phyloP scores from a whole-genome alignment of 108 stramenopile genomes.

The Fragilaria radians region DNA sequence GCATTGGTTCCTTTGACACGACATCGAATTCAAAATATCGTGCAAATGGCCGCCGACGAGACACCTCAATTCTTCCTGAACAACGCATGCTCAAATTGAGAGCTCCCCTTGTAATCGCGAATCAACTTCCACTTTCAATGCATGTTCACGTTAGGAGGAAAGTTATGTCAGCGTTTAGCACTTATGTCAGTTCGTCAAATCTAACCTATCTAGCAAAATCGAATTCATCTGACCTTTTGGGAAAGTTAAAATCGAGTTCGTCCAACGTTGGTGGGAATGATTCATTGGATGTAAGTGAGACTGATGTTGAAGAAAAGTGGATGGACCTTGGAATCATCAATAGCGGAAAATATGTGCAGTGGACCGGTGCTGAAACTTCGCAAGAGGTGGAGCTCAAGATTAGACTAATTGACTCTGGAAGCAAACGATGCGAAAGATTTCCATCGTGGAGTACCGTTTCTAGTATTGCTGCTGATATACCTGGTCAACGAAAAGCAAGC shows the following conservation, averaged over 20 bases:
- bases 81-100: conserved; percentile 39
- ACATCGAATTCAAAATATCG: conserved; percentile 3
- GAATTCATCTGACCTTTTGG: conserved; percentile 1
- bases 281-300: neutral
- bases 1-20: conserved; percentile 29
- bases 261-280: neutral
- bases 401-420: conserved; percentile 26
- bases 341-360: conserved; percentile 33
- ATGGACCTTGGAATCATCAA: conserved; percentile 39
- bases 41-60: neutral
- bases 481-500: neutral
- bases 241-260: neutral
- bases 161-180: neutral
- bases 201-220: neutral
- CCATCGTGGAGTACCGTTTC: conserved; percentile 42
- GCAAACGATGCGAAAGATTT: conserved; percentile 29
- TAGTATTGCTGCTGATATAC: conserved; percentile 17
- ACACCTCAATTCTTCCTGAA: conserved; percentile 26
- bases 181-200: neutral
- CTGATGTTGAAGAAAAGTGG: conserved; percentile 18
- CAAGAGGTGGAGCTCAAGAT: conserved; percentile 34
- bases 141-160: conserved; percentile 42
- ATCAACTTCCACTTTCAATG: conserved; percentile 44
- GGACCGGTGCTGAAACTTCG: conserved; percentile 31
- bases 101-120: conserved; percentile 27